Evolutionary conservation across 257 asterid species (phyloP).

Genomic region (Solanum paucissectum): DNA sequence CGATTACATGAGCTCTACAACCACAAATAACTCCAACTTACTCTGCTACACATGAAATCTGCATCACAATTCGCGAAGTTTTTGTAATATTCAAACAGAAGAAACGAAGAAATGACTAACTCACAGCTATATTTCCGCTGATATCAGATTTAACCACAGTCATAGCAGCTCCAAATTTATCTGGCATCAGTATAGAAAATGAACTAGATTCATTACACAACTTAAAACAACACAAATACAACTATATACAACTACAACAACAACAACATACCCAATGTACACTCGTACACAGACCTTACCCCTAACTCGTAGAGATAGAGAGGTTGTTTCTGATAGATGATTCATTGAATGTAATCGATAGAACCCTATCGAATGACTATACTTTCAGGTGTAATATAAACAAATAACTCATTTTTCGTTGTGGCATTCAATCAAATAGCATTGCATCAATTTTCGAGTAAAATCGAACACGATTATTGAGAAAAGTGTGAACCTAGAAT

Average conservation of each 20-base stretch:
- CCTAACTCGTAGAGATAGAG: background rate
- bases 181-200: conserved; percentile 23
- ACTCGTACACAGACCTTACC: background rate
- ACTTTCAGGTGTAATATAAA: background rate
- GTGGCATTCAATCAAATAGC: background rate
- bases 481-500: conserved; percentile 40
- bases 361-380: background rate
- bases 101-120: conserved; percentile 2
- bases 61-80: background rate
- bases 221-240: background rate
- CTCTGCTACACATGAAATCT: background rate
- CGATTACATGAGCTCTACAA: background rate
- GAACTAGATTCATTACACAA: background rate
- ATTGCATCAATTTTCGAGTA: background rate
- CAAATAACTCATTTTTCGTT: background rate
- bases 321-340: background rate
- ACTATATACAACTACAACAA: background rate
- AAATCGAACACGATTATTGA: background rate
- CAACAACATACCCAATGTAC: background rate
- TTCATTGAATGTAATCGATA: background rate
- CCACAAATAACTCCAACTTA: background rate
- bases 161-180: conserved; percentile 84
- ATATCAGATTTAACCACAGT: conserved; percentile 67
- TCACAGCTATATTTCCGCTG: conserved; percentile 63
- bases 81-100: background rate